These are phyloP conservation scores for Colletotrichum ledebouriae DNA, from an alignment of 2,329 filamentous ascomycete species.

Conservation along the genomic window DNA sequence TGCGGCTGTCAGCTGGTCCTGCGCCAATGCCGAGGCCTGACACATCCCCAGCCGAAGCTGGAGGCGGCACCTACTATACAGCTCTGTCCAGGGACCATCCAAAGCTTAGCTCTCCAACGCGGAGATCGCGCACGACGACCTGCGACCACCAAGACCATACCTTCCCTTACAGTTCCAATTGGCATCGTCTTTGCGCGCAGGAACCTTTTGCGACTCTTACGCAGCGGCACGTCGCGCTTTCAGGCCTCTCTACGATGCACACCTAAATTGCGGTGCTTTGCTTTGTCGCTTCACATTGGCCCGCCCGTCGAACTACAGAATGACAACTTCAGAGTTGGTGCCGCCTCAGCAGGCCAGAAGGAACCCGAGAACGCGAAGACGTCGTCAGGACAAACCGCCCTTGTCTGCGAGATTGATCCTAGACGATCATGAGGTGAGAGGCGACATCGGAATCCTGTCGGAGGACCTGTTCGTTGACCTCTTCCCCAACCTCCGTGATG, in stretches of 20 bases:
- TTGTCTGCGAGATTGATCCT: conserved; percentile 85
- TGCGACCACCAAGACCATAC: conserved; percentile 6
- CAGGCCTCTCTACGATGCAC: conserved; percentile 20
- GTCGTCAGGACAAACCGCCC: conserved; percentile 78
- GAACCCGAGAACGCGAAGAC: conserved; percentile 63
- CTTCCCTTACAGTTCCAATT: conserved; percentile 13
- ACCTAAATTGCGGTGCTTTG: conserved; percentile 17
- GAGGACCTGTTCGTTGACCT: conserved; percentile 88
- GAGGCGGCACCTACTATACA: conserved; percentile 32
- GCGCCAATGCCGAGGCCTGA: conserved; percentile 38
- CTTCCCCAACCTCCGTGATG: conserved; percentile 72
- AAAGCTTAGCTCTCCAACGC: conserved; percentile 30
- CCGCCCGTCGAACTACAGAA: conserved; percentile 16
- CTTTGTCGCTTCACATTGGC: conserved; percentile 13
- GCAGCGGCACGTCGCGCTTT: not conserved
- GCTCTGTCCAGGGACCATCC: conserved; percentile 21
- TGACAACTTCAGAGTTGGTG: conserved; percentile 46
- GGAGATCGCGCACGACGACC: conserved; percentile 20
- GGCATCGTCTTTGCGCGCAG: not conserved
- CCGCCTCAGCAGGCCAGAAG: conserved; percentile 45
- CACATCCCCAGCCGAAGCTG: conserved; percentile 38
- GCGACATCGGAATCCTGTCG: conserved; percentile 87
- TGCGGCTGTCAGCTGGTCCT: conserved; percentile 28
- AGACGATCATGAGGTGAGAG: conserved; percentile 82
- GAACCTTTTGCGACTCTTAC: not conserved